Evolutionary conservation across 192 early-diverging fungal genomes (phyloP).

Genomic region (Neocallimastix lanati): DNA sequence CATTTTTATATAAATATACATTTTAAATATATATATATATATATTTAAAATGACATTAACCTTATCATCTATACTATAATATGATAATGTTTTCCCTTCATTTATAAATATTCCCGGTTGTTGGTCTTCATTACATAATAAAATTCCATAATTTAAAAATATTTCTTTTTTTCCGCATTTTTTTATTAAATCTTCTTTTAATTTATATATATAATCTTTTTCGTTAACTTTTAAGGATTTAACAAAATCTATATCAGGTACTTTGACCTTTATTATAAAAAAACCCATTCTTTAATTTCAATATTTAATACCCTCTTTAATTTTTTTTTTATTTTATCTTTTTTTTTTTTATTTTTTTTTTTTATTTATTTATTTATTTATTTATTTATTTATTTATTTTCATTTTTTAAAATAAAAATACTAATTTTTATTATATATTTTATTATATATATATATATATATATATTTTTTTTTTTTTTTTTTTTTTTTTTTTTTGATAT

Average conservation of each 20-base stretch:
- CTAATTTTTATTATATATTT: no score
- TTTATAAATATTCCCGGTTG: not conserved
- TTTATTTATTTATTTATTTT: no score
- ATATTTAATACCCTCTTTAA: no score
- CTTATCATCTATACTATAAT: not conserved
- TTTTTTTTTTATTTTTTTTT: no score
- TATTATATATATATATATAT: no score
- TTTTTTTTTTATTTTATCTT: no score
- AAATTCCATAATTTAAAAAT: not conserved
- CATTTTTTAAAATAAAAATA: no score
- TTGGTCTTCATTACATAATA: not conserved
- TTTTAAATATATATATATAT: no score
- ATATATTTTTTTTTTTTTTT: no score
- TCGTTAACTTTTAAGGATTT: not conserved
- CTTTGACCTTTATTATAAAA: not conserved
- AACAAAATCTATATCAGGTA: not conserved
- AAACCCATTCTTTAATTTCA: not conserved
- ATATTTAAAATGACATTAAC: not conserved
- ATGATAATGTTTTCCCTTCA: not conserved
- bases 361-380: no score
- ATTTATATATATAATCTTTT: not conserved
- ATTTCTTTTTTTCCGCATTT: not conserved
- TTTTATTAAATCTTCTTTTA: not conserved
- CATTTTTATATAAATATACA: no score
- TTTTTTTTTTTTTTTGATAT: no score